These are phyloP conservation scores for Wickerhamomyces ciferrii DNA, from an alignment of 805 yeast species.

Conservation along the genomic window DNA sequence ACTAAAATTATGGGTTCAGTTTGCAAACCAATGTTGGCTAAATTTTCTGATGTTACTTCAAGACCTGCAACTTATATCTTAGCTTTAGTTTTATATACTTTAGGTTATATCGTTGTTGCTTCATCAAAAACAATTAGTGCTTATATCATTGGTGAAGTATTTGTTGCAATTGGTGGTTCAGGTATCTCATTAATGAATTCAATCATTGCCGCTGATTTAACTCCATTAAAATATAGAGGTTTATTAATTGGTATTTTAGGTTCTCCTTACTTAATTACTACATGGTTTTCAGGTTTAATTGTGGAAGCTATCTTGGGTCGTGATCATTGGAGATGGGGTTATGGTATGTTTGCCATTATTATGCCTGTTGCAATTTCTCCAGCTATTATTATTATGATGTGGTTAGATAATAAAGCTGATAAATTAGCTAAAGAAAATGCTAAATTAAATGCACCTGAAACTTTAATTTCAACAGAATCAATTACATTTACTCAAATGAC, in stretches of 20 bases:
- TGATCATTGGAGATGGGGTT: conserved; percentile 46
- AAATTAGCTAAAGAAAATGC: conserved; percentile 6
- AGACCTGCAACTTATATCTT: conserved; percentile 28
- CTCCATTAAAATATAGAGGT: conserved; percentile 30
- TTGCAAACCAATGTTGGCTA: conserved; percentile 32
- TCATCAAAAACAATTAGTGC: conserved; percentile 26
- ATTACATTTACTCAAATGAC: not conserved
- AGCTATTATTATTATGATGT: conserved; percentile 23
- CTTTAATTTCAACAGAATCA: not conserved
- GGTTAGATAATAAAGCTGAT: conserved; percentile 24
- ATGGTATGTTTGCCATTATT: conserved; percentile 40
- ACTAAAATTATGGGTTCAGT: conserved; percentile 30
- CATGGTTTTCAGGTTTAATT: conserved; percentile 34
- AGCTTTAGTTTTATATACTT: conserved; percentile 22
- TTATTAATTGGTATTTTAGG: conserved; percentile 27
- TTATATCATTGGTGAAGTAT: conserved; percentile 29
- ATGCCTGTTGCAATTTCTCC: conserved; percentile 33
- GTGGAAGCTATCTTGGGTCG: conserved; percentile 21
- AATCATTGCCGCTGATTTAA: conserved; percentile 29
- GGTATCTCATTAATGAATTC: conserved; percentile 28
- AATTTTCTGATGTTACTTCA: conserved; percentile 31
- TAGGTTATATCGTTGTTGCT: conserved; percentile 30
- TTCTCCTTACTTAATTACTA: conserved; percentile 33
- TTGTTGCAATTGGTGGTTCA: conserved; percentile 29
- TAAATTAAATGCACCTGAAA: not conserved